Base-by-base conservation (phyloP, 2,329 filamentous ascomycete species). In the Huntiella savannae region DNA sequence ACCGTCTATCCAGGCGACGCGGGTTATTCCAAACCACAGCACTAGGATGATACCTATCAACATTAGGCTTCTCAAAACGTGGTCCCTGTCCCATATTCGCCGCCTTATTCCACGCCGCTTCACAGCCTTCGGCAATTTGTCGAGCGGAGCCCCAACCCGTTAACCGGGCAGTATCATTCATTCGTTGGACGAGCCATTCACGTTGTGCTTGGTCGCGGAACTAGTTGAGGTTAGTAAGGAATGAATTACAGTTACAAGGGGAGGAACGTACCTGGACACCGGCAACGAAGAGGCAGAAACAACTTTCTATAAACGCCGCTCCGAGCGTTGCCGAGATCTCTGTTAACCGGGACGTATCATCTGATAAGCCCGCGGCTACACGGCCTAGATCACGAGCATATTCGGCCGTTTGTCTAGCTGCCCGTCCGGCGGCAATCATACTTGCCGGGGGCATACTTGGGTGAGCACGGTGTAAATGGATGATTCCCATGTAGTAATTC, bases 381-480 rank as follows among this genome's bases (percentile, higher is more conserved):
- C 80, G 76, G 5, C 85, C 87, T 49, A 95, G 76, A 52, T 79
- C 70, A 50, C 77, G 77, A 1, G 86, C 82, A 59, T 76, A 82
- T 0, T 64, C 64, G 3, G 70, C 73, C 1, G 88, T 95, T 43
- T 81, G 73, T 11, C 66, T 65, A 1, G 85, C 84, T 7, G 82
- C 77, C 52, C 92, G 70, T 5, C 79, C 81, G 0, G 85, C 85
- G 2, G 91, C 86, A 55, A 86, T 74, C 75, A 93, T 86, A 33
- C 86, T 82, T 6, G 87, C 78, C 0, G 88, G 85, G 1, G 87
- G 88, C 86, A 95, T 95, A 17, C 73, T 74, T 0, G 91, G 91
- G 54, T 95, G 87, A 1, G 78, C 70, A 33, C 91, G 73, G 49
- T 88, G 68, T n/a, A 91, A 70, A 46, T 87, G 71, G 48, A 96